These are phyloP conservation scores for Clonostachys rhizophaga DNA, from an alignment of 2,329 filamentous ascomycete species.

Conservation along the genomic window DNA sequence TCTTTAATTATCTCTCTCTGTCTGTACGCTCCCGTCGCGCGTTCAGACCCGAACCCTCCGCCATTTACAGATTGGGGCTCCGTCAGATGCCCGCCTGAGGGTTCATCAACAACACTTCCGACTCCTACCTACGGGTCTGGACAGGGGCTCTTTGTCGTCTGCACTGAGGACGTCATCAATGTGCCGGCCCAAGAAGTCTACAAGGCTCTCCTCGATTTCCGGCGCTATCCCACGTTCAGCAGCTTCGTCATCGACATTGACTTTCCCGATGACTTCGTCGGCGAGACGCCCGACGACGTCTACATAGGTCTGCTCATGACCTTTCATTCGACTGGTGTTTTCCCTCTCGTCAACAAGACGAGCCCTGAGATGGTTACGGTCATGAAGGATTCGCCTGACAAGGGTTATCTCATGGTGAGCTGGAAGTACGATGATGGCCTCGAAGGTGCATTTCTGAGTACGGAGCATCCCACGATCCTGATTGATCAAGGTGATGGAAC, in stretches of 20 bases:
- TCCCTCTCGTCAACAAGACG: slow-evolving; percentile 5
- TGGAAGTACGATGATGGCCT: slow-evolving; percentile 5
- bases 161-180: slow-evolving; percentile 20
- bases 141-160: slow-evolving; percentile 4
- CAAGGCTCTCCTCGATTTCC: slow-evolving; percentile 18
- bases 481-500: slow-evolving; percentile 3
- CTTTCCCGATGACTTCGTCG: slow-evolving; percentile 1
- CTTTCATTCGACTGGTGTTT: slow-evolving; percentile 2
- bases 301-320: slow-evolving; percentile 4
- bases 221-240: slow-evolving; percentile 25
- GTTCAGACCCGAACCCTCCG: neutral
- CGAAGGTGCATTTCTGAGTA: slow-evolving; percentile 2
- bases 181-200: slow-evolving; percentile 16
- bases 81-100: slow-evolving; percentile 1
- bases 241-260: slow-evolving; percentile 4
- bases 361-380: slow-evolving; percentile 4
- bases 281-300: slow-evolving; percentile 4
- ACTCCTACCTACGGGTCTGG: slow-evolving; percentile 4
- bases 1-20: too few species aligned
- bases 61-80: slow-evolving; percentile 5
- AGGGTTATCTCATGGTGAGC: slow-evolving; percentile 2
- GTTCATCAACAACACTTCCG: slow-evolving; percentile 1
- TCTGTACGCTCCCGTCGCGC: neutral
- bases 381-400: slow-evolving; percentile 1
- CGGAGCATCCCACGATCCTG: slow-evolving; percentile 4